Percentiles rank a stretch among this genome's conserved stretches.
phyloP scores from a whole-genome alignment of 148 eudicot species.

The Rhododendron kiyosumense region DNA sequence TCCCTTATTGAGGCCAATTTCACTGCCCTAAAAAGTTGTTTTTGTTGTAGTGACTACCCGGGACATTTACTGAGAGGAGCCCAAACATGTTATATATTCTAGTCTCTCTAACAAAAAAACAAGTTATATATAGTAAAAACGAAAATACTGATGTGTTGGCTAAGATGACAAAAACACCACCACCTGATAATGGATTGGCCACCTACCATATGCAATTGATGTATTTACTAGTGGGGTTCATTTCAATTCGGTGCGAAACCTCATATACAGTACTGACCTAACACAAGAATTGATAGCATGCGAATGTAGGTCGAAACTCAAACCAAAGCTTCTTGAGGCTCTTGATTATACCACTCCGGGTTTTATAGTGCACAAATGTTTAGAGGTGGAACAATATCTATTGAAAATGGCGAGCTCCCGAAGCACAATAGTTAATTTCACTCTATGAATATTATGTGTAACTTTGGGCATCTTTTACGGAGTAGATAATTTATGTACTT shows the following conservation, averaged over 20 bases:
- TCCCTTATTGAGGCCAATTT: too few relatives aligned
- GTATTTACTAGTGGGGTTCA: not conserved
- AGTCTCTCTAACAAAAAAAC: not conserved
- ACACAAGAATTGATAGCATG: not conserved
- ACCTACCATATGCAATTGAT: not conserved
- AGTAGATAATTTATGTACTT: too few relatives aligned
- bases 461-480: too few relatives aligned
- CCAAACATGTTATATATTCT: not conserved
- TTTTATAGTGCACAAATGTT: not conserved
- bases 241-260: not conserved
- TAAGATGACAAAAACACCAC: not conserved
- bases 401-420: too few relatives aligned
- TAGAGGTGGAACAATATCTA: too few relatives aligned
- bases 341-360: too few relatives aligned
- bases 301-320: not conserved
- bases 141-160: not conserved
- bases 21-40: too few relatives aligned
- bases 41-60: too few relatives aligned
- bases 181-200: not conserved
- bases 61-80: not conserved
- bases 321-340: not conserved
- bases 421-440: too few relatives aligned
- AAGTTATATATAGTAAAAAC: not conserved
- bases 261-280: not conserved
- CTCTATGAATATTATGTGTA: not conserved